phyloP scores from a whole-genome alignment of 495 filamentous ascomycete species.

The Talaromyces wortmannii region DNA sequence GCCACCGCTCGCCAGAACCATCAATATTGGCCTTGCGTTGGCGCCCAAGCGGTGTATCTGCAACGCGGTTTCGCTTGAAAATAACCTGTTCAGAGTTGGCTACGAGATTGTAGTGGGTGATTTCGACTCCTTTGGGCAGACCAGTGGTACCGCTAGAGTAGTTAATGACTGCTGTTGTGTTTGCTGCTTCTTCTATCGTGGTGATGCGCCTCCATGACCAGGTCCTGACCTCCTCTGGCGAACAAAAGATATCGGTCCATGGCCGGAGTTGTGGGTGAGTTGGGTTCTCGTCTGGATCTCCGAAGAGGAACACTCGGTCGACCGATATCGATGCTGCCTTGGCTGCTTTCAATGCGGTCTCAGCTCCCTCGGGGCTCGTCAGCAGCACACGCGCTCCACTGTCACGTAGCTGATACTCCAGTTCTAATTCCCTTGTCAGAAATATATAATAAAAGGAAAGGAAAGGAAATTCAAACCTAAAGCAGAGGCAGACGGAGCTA shows the following conservation, averaged over 20 bases:
- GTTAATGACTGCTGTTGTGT: slow-evolving; percentile 52
- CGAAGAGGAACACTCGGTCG: slow-evolving; percentile 42
- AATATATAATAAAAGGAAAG: slow-evolving; percentile 26
- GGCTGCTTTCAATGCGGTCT: slow-evolving; percentile 36
- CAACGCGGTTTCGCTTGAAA: slow-evolving; percentile 17
- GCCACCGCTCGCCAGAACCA: slow-evolving; percentile 15
- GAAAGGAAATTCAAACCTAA: slow-evolving; percentile 19
- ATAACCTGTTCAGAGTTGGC: slow-evolving; percentile 44
- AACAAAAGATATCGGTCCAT: not conserved
- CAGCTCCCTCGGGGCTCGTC: slow-evolving; percentile 33
- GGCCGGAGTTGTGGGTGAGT: slow-evolving; percentile 16
- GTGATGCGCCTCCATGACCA: slow-evolving; percentile 27
- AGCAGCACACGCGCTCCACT: slow-evolving; percentile 59
- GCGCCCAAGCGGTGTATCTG: not conserved
- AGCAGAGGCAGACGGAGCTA: slow-evolving; percentile 51
- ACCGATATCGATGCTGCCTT: slow-evolving; percentile 25
- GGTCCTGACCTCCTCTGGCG: not conserved
- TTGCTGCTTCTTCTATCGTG: slow-evolving; percentile 24
- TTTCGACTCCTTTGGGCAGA: slow-evolving; percentile 76
- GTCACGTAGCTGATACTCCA: slow-evolving; percentile 70
- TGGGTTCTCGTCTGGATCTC: slow-evolving; percentile 26
- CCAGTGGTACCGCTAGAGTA: slow-evolving; percentile 78
- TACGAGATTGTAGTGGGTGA: slow-evolving; percentile 67
- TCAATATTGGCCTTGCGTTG: not conserved
- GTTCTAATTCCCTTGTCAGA: slow-evolving; percentile 34